Evolutionary conservation across 1,139 yeast species (phyloP), one percentile per base, ranked within the genome.

Genomic region (Sugiyamaella japonica): DNA sequence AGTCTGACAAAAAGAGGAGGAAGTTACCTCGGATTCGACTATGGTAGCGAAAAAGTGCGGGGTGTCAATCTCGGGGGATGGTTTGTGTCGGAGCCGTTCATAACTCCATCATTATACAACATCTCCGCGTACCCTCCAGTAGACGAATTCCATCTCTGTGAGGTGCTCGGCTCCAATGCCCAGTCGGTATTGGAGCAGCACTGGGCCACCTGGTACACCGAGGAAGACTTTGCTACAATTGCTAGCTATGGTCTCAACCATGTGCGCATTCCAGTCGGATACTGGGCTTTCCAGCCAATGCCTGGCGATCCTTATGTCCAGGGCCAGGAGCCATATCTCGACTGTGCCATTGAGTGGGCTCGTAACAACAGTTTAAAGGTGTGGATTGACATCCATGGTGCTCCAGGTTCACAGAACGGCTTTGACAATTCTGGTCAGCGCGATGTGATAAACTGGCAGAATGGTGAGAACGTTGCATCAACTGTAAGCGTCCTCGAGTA

Each of bases 361-460:
- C 72, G 81, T 54, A 73, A 76, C 17, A 65, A 83, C 63, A 80
- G 78, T 48, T 70, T 91, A 63, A 84, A 86, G 68, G 95, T 82
- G 20, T 89, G 97, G 97, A 78, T 91, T 53, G 99, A 91, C 70
- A 75, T 91, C 64, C 99, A 91, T 70, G 98, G 98, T 56, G 95
- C 89, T 29, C 95, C 97, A 48, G 98, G 97, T n/a, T 87, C 96
- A 17, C 98, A 91, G 73, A 91, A 91, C 69, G 97, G 98, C 17
- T 91, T 91, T 69, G 99, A 93, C 70, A 91, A 91, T 74, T 89
- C 97, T 9, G 99, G 99, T 17, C 74, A 82, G 58, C 80, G 97
- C 64, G 97, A 88, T 66, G 59, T 67, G 6, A 65, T 79, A 55
- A 74, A 75, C 8, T 89, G 86, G 81, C 73, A 68, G 55, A 55